These are phyloP conservation scores for Onygenales sp. DNA, from an alignment of 2,329 filamentous ascomycete genomes.

Conservation along the genomic window DNA sequence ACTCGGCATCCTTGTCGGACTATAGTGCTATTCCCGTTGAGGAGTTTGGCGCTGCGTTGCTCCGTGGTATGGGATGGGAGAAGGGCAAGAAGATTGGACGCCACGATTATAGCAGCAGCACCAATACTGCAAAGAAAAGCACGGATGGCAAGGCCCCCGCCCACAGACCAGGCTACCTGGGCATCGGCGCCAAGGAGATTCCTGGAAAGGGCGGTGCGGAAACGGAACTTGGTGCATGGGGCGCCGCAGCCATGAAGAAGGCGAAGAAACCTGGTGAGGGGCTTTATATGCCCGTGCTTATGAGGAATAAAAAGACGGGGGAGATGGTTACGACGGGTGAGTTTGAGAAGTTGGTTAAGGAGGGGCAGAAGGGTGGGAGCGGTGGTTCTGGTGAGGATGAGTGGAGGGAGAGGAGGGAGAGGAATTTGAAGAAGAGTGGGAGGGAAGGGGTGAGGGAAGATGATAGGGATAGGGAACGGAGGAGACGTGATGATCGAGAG, in stretches of 20 bases:
- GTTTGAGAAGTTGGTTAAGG: slow-evolving; percentile 42
- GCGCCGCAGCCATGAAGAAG: slow-evolving; percentile 50
- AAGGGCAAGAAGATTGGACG: slow-evolving; percentile 50
- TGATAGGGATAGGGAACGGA: slow-evolving; percentile 21
- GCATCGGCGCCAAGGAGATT: slow-evolving; percentile 78
- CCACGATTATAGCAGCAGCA: slow-evolving; percentile 40
- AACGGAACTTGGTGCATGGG: slow-evolving; percentile 71
- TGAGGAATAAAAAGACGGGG: slow-evolving; percentile 54
- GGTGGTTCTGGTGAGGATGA: slow-evolving; percentile 34
- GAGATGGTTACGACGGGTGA: slow-evolving; percentile 55
- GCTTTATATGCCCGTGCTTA: slow-evolving; percentile 52
- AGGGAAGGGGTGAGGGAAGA: slow-evolving; percentile 17
- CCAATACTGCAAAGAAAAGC: slow-evolving; percentile 39
- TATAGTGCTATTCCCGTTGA: slow-evolving; percentile 87
- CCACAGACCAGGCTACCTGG: slow-evolving; percentile 68
- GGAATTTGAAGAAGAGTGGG: slow-evolving; percentile 31
- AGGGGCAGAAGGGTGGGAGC: slow-evolving; percentile 30
- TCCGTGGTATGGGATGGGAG: slow-evolving; percentile 95
- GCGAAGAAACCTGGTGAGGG: slow-evolving; percentile 39
- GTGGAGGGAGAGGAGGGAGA: slow-evolving; percentile 36
- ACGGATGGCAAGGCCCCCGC: slow-evolving; percentile 46
- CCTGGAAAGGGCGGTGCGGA: slow-evolving; percentile 43
- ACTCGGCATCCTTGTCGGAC: slow-evolving; percentile 66
- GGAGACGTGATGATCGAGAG: slow-evolving; percentile 24
- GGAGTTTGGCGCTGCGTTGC: slow-evolving; percentile 82